Evolutionary conservation across 108 stramenopile species (phyloP).

Genomic region (Skeletonema grethae): DNA sequence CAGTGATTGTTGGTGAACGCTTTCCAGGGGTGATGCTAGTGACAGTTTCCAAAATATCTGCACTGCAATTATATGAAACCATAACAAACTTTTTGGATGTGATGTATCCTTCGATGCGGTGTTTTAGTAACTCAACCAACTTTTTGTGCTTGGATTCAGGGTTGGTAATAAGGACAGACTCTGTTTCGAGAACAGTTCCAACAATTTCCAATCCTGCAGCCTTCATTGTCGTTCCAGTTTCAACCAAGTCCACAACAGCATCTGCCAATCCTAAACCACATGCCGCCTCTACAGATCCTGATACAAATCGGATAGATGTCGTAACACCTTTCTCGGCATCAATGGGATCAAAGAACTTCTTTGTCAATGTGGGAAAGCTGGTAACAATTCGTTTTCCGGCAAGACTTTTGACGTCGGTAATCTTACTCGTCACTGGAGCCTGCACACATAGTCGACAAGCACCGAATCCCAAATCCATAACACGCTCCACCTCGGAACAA

Average conservation of each 20-base stretch:
- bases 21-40: conserved; percentile 93
- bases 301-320: conserved; percentile 89
- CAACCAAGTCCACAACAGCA: conserved; percentile 97
- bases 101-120: conserved; percentile 95
- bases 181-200: conserved; percentile 79
- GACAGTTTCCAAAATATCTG: conserved; percentile 70
- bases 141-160: conserved; percentile 84
- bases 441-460: conserved; percentile 95
- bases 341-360: conserved; percentile 80
- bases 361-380: conserved; percentile 88
- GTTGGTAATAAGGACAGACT: conserved; percentile 79
- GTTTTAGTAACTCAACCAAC: conserved; percentile 83
- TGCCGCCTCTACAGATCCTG: conserved; percentile 96
- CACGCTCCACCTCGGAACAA: conserved; percentile 74
- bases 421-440: conserved; percentile 79
- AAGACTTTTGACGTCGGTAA: conserved; percentile 71
- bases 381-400: conserved; percentile 96
- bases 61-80: conserved; percentile 91
- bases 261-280: conserved; percentile 96
- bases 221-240: conserved; percentile 98
- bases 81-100: conserved; percentile 94
- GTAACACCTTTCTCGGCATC: conserved; percentile 74
- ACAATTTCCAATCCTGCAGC: conserved; percentile 96
- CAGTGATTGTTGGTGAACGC: conserved; percentile 91
- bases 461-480: conserved; percentile 94